Percentiles rank a stretch among this genome's conserved stretches.
phyloP scores from a whole-genome alignment of 352 stramenopile genomes.

The Globisporangium orthogonon region DNA sequence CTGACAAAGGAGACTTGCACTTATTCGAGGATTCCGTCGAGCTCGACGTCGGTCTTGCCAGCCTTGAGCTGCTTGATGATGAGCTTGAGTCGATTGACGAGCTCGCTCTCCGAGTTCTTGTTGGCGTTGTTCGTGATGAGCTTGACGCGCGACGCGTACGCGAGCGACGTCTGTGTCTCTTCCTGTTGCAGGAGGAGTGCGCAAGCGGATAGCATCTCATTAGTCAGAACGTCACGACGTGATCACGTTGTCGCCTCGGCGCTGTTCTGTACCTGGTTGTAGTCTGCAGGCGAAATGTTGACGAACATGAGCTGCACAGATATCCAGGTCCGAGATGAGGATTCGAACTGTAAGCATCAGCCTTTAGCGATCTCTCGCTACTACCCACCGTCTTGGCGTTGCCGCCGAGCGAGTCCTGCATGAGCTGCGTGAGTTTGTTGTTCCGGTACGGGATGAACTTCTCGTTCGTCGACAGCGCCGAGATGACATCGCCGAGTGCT shows the following conservation, averaged over 20 bases:
- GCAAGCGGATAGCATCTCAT: neutral
- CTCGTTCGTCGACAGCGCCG: conserved; percentile 83
- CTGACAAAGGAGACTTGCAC: neutral
- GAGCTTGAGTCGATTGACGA: conserved; percentile 72
- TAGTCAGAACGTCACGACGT: conserved; percentile 2
- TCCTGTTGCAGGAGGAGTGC: conserved; percentile 25
- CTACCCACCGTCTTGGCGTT: conserved; percentile 88
- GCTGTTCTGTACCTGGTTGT: conserved; percentile 58
- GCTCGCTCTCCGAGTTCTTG: conserved; percentile 83
- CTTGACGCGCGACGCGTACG: conserved; percentile 81
- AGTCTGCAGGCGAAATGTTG: conserved; percentile 86
- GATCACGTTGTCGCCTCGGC: neutral
- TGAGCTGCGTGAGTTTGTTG: conserved; percentile 92
- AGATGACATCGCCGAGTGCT: conserved; percentile 90
- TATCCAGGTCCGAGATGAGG: neutral
- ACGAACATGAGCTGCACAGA: conserved; percentile 80
- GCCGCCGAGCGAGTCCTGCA: conserved; percentile 91
- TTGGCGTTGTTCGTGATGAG: conserved; percentile 87
- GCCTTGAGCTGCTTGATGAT: conserved; percentile 77
- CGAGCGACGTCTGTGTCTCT: conserved; percentile 78
- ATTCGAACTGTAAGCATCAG: neutral
- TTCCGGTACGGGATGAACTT: conserved; percentile 94
- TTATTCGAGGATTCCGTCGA: conserved; percentile 59
- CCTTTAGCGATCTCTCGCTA: neutral
- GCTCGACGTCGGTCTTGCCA: conserved; percentile 58